phyloP scores from a whole-genome alignment of 148 eudicot genomes.

The Rhododendron ovatum region DNA sequence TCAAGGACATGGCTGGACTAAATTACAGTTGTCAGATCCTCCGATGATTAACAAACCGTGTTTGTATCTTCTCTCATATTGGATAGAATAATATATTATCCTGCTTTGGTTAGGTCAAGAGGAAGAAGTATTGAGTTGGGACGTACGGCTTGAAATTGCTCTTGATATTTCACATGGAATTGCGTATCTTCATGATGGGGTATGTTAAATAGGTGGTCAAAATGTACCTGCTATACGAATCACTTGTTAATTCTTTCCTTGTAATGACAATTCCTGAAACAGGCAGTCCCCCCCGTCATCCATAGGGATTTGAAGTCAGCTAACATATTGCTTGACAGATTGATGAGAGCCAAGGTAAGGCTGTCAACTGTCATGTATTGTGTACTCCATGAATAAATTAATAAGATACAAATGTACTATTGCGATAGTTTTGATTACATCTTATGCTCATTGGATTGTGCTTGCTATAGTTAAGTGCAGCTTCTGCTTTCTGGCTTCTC shows the following conservation, averaged over 20 bases:
- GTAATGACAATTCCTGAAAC: constrained; percentile 29
- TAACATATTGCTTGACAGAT: constrained; percentile 79
- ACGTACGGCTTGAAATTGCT: constrained; percentile 82
- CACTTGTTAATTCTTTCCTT: neutral
- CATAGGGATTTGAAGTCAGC: constrained; percentile 96
- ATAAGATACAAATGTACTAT: neutral
- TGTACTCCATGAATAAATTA: neutral
- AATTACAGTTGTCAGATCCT: neutral
- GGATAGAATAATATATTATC: constrained; percentile 1
- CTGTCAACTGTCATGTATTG: neutral
- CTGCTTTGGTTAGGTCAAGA: constrained; percentile 39
- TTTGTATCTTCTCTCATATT: neutral
- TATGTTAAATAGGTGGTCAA: constrained; percentile 27
- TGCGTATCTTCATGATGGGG: constrained; percentile 99
- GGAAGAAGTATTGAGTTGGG: constrained; percentile 69
- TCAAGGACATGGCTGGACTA: neutral
- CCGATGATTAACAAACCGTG: neutral
- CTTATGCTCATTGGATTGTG: neutral
- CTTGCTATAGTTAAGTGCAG: neutral
- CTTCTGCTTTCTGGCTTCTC: neutral
- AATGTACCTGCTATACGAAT: neutral
- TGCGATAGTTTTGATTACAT: neutral
- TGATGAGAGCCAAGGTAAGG: constrained; percentile 90
- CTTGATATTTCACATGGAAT: constrained; percentile 96
- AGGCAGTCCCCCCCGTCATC: constrained; percentile 97